phyloP scores from a whole-genome alignment of 805 yeast genomes.

The Kuraishia floccosa region DNA sequence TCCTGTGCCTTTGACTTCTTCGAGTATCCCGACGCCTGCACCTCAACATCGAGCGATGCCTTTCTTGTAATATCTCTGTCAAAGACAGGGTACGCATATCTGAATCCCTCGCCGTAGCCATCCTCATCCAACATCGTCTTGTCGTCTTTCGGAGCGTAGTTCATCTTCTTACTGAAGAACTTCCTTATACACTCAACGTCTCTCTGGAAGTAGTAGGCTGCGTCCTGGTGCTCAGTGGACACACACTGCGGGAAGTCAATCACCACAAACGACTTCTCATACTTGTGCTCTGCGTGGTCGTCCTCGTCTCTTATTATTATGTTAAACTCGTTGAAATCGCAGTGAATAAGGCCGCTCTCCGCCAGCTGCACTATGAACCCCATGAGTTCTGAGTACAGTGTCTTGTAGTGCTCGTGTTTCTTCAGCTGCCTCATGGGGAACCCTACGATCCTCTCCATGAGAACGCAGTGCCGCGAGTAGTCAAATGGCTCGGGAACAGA shows the following conservation, averaged over 20 bases:
- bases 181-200: slow-evolving; percentile 85
- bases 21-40: slow-evolving; percentile 82
- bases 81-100: slow-evolving; percentile 70
- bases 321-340: slow-evolving; percentile 96
- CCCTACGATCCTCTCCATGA: slow-evolving; percentile 91
- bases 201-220: slow-evolving; percentile 77
- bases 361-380: slow-evolving; percentile 74
- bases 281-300: slow-evolving; percentile 32
- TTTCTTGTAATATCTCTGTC: slow-evolving; percentile 61
- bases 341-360: slow-evolving; percentile 84
- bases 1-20: slow-evolving; percentile 29
- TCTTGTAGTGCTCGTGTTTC: slow-evolving; percentile 56
- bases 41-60: slow-evolving; percentile 69
- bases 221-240: slow-evolving; percentile 83
- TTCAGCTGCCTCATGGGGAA: slow-evolving; percentile 77
- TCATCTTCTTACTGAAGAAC: slow-evolving; percentile 71
- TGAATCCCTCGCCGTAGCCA: slow-evolving; percentile 75
- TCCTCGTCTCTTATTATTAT: slow-evolving; percentile 62
- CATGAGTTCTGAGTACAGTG: slow-evolving; percentile 81
- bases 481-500: slow-evolving; percentile 85
- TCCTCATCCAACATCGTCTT: slow-evolving; percentile 63
- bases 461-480: slow-evolving; percentile 79
- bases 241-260: slow-evolving; percentile 99
- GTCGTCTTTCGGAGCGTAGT: slow-evolving; percentile 61
- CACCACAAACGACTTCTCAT: slow-evolving; percentile 68